These are phyloP conservation scores for Aspergillus bombycis DNA, from an alignment of 2,329 filamentous ascomycete genomes.

Conservation along the genomic window DNA sequence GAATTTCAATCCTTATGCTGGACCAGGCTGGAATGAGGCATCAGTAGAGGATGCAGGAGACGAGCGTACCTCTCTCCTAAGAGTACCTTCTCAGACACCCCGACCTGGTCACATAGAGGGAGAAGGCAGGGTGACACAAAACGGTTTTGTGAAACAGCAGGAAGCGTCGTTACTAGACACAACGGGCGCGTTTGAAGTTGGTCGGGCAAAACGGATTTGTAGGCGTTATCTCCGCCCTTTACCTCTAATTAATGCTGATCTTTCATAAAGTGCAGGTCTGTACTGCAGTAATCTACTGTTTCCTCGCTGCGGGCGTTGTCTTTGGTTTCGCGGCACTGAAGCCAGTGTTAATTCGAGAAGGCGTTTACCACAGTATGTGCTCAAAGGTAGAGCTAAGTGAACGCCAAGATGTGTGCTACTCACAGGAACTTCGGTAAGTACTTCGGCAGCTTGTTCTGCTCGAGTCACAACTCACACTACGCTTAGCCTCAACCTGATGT, in stretches of 20 bases:
- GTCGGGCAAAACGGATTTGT: constrained; percentile 57
- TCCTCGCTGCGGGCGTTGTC: constrained; percentile 76
- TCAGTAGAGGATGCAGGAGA: constrained; percentile 32
- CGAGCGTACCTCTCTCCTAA: constrained; percentile 28
- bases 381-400: constrained; percentile 46
- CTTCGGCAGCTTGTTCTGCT: too few species aligned
- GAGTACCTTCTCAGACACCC: constrained; percentile 25
- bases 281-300: constrained; percentile 70
- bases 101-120: constrained; percentile 22
- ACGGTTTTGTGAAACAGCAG: constrained; percentile 19
- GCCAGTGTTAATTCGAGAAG: constrained; percentile 74
- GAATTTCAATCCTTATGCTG: constrained; percentile 48
- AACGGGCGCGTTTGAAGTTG: constrained; percentile 57
- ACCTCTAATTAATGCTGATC: constrained; percentile 10
- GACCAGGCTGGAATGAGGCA: constrained; percentile 40
- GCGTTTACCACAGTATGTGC: constrained; percentile 70
- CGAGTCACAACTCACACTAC: constrained; percentile 1
- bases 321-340: constrained; percentile 87
- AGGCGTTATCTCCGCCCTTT: constrained; percentile 27
- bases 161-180: constrained; percentile 29
- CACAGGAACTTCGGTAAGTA: constrained; percentile 2
- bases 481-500: constrained; percentile 80
- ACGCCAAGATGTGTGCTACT: constrained; percentile 8
- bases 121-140: constrained; percentile 13
- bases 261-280: constrained; percentile 65